Conservation (phyloP, 305 asterid genomes). For the Withania somnifera region DNA sequence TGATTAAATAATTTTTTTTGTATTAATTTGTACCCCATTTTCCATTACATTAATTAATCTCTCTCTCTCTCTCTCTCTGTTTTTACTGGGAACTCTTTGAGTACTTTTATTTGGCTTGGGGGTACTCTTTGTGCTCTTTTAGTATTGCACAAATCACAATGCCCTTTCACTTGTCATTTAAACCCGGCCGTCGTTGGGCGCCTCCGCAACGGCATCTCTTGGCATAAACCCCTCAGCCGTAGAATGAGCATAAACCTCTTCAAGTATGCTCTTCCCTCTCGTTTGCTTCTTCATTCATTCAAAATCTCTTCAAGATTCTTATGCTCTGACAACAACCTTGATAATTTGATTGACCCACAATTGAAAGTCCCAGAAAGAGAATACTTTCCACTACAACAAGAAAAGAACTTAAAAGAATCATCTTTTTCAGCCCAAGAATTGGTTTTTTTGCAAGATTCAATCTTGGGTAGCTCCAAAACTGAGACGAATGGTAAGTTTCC, state of each 20-base stretch:
- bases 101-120: neutral
- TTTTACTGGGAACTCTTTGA: no score
- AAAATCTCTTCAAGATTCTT: conserved; percentile 31
- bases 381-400: conserved; percentile 11
- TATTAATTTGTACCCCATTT: neutral
- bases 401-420: conserved; percentile 4
- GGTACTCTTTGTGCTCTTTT: no score
- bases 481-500: conserved; percentile 27
- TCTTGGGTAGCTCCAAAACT: conserved; percentile 27
- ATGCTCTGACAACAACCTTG: conserved; percentile 20
- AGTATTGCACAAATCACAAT: no score
- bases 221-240: neutral
- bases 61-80: neutral
- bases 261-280: conserved; percentile 21
- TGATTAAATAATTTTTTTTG: neutral
- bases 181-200: neutral
- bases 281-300: conserved; percentile 14
- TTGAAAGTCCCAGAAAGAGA: conserved; percentile 16
- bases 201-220: neutral
- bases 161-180: neutral
- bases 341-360: conserved; percentile 21
- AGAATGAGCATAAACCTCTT: conserved; percentile 36
- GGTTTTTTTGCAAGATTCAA: conserved; percentile 36
- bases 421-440: conserved; percentile 41
- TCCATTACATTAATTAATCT: neutral